Evolutionary conservation across 805 yeast species (phyloP), one percentile per base, ranked within the genome.

Genomic region (Metschnikowia lunata): DNA sequence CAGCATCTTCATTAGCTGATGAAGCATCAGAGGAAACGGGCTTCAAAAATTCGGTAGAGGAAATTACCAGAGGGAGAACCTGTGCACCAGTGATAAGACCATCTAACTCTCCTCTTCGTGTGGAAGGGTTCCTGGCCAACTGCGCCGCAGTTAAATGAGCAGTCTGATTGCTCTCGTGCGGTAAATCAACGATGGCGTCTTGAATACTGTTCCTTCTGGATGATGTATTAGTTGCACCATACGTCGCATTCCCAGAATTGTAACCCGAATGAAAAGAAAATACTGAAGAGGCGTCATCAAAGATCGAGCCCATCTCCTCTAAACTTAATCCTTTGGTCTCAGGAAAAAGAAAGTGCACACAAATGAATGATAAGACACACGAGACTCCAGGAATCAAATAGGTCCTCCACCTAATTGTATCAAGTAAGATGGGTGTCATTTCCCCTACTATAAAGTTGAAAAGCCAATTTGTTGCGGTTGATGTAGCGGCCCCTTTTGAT

Each of bases 381-480:
- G 88, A 85, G 26, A 76, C 62, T 1, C 93, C 91, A 48, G 91
- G 97, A 43, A 89, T 75, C 52, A 90, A 65, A 62, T 90, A 89
- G 42, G 93, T 72, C 47, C 82, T 73, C 95, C 96, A 90, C 28
- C 76, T 72, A 55, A 89, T 85, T 7, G 66, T 43, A 54, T 84
- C 95, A 57, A 88, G 83, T 45, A 89, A 72, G 26, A 88, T 78
- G 1, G 97, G 97, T 0, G 96, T 87, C 79, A 85, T 78, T 64
- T 87, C 93, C 10, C 97, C 97, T 26, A 89, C 97, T 30, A 90
- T 67, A 71, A 88, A 90, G 66, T 89, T 89, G 70, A 88, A 89
- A 7, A 87, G 76, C 97, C 97, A 89, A 62, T 89, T 90, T 6
- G 95, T 79, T 1, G 96, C 96, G 1, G 97, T 89, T 0, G 95